phyloP scores from a whole-genome alignment of 768 basidiomycete genomes.

The Lactarius quietus region DNA sequence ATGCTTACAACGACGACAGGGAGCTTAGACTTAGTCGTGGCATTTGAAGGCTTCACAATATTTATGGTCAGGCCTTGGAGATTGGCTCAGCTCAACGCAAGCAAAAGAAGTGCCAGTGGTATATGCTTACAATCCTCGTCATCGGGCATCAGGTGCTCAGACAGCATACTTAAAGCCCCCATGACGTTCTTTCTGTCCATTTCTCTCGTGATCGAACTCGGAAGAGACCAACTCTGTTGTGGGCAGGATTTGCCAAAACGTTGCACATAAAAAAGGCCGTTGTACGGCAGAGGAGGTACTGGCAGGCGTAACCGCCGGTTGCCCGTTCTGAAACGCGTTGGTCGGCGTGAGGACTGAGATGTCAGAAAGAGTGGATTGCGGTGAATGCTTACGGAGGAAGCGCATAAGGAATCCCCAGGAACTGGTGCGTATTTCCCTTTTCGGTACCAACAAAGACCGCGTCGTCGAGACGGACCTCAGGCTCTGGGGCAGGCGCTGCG shows the following conservation, averaged over 20 bases:
- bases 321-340: conserved; percentile 29
- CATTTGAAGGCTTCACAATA: conserved; percentile 27
- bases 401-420: conserved; percentile 41
- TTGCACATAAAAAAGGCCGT: conserved; percentile 18
- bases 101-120: neutral
- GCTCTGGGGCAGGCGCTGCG: neutral
- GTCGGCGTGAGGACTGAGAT: neutral
- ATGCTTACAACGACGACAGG: conserved; percentile 25
- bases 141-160: neutral
- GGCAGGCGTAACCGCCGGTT: conserved; percentile 39
- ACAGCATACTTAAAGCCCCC: neutral
- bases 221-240: conserved; percentile 20
- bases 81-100: neutral
- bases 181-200: neutral
- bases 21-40: conserved; percentile 18
- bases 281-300: conserved; percentile 14
- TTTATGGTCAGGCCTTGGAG: conserved; percentile 30
- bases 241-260: conserved; percentile 28
- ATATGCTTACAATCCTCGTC: conserved; percentile 17
- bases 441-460: conserved; percentile 31
- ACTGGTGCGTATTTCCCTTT: conserved; percentile 30
- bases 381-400: conserved; percentile 34
- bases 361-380: neutral
- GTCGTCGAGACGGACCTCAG: conserved; percentile 27
- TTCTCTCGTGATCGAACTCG: neutral